These are phyloP conservation scores for Aschersonia sp. DNA, from an alignment of 2,329 filamentous ascomycete species.

Conservation along the genomic window DNA sequence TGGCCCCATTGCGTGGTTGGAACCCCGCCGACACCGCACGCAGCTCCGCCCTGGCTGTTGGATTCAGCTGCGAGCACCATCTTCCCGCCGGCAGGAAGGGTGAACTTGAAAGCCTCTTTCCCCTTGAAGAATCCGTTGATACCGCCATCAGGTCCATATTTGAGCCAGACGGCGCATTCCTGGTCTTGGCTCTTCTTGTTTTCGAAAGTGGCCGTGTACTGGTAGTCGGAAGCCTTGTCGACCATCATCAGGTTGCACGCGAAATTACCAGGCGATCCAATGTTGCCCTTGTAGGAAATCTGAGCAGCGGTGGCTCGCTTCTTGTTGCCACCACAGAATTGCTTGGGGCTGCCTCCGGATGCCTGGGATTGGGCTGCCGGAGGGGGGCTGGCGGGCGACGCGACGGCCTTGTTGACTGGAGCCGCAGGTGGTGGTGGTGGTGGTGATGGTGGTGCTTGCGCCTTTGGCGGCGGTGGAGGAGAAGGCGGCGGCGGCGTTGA, in stretches of 20 bases:
- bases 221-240: conserved; percentile 22
- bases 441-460: neutral
- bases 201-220: conserved; percentile 27
- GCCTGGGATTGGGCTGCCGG: neutral
- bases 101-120: conserved; percentile 25
- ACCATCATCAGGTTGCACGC: conserved; percentile 39
- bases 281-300: conserved; percentile 33
- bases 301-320: conserved; percentile 32
- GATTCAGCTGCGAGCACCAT: conserved; percentile 28
- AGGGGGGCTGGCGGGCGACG: conserved; percentile 6
- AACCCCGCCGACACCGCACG: conserved; percentile 22
- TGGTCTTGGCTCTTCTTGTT: conserved; percentile 19
- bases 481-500: neutral
- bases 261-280: conserved; percentile 23
- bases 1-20: conserved; percentile 22
- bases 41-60: conserved; percentile 33
- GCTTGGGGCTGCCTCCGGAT: conserved; percentile 7
- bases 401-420: neutral
- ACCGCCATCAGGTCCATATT: conserved; percentile 28
- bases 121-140: conserved; percentile 35
- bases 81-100: conserved; percentile 19
- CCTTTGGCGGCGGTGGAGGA: neutral
- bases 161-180: conserved; percentile 33
- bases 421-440: neutral
- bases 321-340: conserved; percentile 20